Evolutionary conservation across 345 rosid genomes (phyloP), one percentile per base, ranked within the genome.

Genomic region (Trapa incisa): DNA sequence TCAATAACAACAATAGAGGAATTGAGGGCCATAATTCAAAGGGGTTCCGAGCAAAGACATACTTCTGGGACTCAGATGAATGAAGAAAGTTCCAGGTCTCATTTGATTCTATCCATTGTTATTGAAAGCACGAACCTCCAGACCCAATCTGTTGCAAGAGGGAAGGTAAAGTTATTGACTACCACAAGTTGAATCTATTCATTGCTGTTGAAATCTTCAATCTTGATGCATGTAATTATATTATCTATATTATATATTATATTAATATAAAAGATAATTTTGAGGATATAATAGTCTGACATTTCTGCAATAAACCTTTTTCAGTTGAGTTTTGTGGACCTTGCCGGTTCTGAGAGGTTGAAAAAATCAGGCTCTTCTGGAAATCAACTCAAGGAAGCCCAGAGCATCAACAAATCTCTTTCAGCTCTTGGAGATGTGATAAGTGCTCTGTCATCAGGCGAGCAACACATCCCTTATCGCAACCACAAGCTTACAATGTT

Each of bases 271-370:
- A n/a, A n/a, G n/a, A n/a, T n/a, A n/a, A n/a, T n/a, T 42, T 42
- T 42, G 48, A 45, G 48, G 11, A 45, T 45, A 45, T 45, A 8
- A 41, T 45, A 45, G 48, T 50, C 48, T 45, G 43, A 41, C 14
- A 15, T 12, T 50, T 61, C 8, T 67, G n/a, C 56, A 37, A 35
- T 53, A 41, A 41, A 45, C 48, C 13, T 11, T 45, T 45, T 80
- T 80, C 89, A 90, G 98, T 63, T 93, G 73, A 93, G 98, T 76
- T 93, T 93, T 81, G 98, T 90, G 54, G 98, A 93, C 69, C 97
- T 93, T 72, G 97, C 99, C 63, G 99, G 99, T 70, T 94, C 97
- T 0, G 99, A 94, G 78, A 86, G 97, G 70, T 79, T 93, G n/a
- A 93, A 93, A 73, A 93, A 93, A 73, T 93, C 97, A 0, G 96